phyloP scores from a whole-genome alignment of 352 stramenopile species.

The Pythium folliculosum region DNA sequence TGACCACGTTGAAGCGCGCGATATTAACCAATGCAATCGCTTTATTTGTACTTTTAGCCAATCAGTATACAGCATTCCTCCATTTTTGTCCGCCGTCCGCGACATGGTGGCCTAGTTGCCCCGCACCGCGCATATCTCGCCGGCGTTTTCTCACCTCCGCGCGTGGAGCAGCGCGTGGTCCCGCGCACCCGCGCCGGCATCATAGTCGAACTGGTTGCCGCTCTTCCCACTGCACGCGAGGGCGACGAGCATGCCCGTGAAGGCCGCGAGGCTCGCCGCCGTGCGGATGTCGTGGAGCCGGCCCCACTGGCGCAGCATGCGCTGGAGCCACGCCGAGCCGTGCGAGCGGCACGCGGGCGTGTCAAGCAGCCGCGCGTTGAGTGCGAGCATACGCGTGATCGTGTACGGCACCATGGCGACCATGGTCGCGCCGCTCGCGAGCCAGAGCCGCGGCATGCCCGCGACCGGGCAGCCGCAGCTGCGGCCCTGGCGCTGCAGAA shows the following conservation, averaged over 20 bases:
- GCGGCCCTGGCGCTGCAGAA: conserved; percentile 35
- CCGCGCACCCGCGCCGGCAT: background rate
- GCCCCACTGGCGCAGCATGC: conserved; percentile 56
- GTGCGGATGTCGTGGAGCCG: conserved; percentile 59
- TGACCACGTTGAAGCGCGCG: conserved; percentile 7
- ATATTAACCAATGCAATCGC: conserved; percentile 12
- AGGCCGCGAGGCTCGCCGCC: conserved; percentile 51
- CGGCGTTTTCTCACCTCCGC: background rate
- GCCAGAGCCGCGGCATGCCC: conserved; percentile 53
- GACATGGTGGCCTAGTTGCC: background rate
- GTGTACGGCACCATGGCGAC: conserved; percentile 67
- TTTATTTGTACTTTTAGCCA: conserved; percentile 13
- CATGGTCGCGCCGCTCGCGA: conserved; percentile 58
- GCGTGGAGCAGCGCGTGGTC: conserved; percentile 3
- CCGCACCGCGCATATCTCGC: no score
- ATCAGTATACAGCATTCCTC: background rate
- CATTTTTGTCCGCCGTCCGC: background rate
- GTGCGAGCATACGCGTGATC: conserved; percentile 58
- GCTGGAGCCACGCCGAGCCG: conserved; percentile 49
- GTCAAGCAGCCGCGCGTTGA: conserved; percentile 67
- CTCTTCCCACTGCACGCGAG: conserved; percentile 39
- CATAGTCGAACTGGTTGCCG: background rate
- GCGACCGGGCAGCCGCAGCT: conserved; percentile 26
- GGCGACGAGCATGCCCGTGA: conserved; percentile 61
- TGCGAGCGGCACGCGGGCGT: conserved; percentile 39